Percentiles rank a stretch among this genome's conserved stretches.
These are phyloP conservation scores for Osmanthus fragrans DNA, from an alignment of 257 asterid species.

Conservation along the genomic window DNA sequence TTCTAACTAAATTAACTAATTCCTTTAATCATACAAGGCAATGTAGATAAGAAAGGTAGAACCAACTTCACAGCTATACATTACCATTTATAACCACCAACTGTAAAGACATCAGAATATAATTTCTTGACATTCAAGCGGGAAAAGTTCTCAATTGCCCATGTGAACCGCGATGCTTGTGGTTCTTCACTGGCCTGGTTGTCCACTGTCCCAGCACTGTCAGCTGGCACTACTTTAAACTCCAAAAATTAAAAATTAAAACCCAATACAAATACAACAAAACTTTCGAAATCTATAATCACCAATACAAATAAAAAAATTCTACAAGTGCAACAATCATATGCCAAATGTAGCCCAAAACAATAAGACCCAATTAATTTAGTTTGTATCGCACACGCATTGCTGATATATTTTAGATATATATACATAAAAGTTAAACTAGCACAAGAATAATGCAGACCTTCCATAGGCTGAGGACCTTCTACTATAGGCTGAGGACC, in stretches of 20 bases:
- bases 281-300: not conserved
- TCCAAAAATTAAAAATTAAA: conserved; percentile 1
- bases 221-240: conserved; percentile 49
- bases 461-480: conserved; percentile 97
- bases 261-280: conserved; percentile 18
- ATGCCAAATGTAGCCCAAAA: conserved; percentile 10
- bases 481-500: conserved; percentile 86
- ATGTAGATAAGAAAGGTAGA: not conserved
- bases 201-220: conserved; percentile 63
- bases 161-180: conserved; percentile 73
- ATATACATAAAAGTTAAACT: conserved; percentile 11
- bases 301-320: not conserved
- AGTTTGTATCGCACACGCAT: conserved; percentile 15
- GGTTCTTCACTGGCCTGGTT: conserved; percentile 86
- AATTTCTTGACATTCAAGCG: conserved; percentile 66
- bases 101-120: conserved; percentile 72
- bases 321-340: conserved; percentile 8
- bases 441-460: conserved; percentile 34
- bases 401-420: conserved; percentile 7
- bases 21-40: not conserved
- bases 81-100: conserved; percentile 92
- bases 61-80: conserved; percentile 16
- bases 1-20: conserved; percentile 20
- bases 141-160: conserved; percentile 82
- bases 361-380: not conserved